phyloP scores from a whole-genome alignment of 1,284 basidiomycete genomes.

The Schizophyllum commune region DNA sequence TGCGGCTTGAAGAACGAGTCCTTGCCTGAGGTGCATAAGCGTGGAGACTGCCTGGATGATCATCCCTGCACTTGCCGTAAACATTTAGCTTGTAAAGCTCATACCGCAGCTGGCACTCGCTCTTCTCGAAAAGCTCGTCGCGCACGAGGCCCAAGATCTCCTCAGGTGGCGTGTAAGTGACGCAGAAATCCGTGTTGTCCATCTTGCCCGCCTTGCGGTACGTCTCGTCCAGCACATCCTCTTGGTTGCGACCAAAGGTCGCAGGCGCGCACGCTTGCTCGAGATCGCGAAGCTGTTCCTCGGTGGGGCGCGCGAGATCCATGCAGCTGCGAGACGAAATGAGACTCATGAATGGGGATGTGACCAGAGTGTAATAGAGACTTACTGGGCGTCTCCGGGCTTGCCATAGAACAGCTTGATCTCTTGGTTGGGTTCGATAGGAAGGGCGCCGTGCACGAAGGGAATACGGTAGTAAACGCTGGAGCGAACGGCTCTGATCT shows the following conservation, averaged over 20 bases:
- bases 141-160: constrained; percentile 19
- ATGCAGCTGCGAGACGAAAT: neutral
- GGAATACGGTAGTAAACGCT: neutral
- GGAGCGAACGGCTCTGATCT: neutral
- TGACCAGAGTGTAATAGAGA: neutral
- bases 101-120: constrained; percentile 4
- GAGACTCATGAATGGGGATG: too few species aligned
- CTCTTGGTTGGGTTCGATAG: neutral
- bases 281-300: neutral
- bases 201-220: constrained; percentile 29
- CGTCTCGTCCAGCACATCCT: constrained; percentile 22
- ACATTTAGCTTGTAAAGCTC: neutral
- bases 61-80: neutral
- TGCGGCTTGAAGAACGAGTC: constrained; percentile 24
- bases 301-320: constrained; percentile 2
- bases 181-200: constrained; percentile 18
- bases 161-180: constrained; percentile 18
- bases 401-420: neutral
- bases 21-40: constrained; percentile 15
- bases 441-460: neutral
- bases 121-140: neutral
- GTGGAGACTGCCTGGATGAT: too few species aligned
- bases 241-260: constrained; percentile 18
- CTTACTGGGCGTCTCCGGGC: neutral
- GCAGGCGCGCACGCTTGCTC: constrained; percentile 10